Conservation (phyloP, 108 stramenopile species). For the Nannochloropsis granulata region DNA sequence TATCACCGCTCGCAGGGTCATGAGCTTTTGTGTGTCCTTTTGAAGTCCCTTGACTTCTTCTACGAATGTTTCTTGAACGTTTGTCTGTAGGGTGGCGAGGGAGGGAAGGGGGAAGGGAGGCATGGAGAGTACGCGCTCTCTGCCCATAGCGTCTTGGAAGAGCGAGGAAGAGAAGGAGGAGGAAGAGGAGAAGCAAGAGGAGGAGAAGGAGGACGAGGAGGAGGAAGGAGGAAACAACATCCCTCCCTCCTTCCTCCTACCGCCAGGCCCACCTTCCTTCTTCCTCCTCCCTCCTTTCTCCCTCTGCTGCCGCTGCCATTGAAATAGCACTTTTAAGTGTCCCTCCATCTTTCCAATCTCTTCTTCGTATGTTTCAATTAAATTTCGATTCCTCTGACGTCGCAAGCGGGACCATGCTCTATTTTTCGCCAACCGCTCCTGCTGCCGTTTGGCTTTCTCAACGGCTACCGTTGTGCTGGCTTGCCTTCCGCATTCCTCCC, state of each 20-base stretch:
- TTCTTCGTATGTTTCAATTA: background rate
- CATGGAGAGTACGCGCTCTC: background rate
- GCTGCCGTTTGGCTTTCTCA: background rate
- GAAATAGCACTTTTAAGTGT: background rate
- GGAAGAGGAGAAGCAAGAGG: background rate
- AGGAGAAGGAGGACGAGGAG: background rate
- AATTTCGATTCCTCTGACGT: background rate
- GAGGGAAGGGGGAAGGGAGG: background rate
- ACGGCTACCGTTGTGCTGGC: background rate
- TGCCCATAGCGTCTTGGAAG: background rate
- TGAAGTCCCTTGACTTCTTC: too few relatives aligned
- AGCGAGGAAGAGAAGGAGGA: background rate
- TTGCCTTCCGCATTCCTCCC: background rate
- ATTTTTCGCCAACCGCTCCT: background rate
- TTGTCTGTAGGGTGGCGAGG: too few relatives aligned
- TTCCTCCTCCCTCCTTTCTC: background rate
- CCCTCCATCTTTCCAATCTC: background rate
- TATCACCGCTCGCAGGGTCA: background rate
- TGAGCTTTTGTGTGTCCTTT: background rate
- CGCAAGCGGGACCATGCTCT: background rate
- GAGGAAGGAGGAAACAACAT: background rate
- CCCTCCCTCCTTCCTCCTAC: too few relatives aligned
- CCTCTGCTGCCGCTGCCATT: background rate
- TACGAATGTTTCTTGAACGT: too few relatives aligned
- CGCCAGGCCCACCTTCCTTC: background rate